Conservation (phyloP, 202 grass and related monocot genomes). For the Digitaria exilis region DNA sequence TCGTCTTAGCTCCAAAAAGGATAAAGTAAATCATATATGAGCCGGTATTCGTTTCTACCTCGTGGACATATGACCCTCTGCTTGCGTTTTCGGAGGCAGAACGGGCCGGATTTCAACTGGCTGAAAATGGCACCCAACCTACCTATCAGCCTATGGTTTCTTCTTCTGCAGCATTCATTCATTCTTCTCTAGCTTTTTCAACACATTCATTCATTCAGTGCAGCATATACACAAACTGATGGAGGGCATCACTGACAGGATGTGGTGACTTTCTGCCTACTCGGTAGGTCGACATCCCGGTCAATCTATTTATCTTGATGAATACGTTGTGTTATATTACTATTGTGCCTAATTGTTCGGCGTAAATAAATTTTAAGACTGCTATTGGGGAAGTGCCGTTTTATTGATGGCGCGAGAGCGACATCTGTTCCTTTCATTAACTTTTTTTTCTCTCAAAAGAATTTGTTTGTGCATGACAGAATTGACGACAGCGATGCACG, state of each 20-base stretch:
- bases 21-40: too few species aligned
- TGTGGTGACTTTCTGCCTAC: conserved; percentile 37
- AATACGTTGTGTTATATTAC: neutral
- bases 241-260: neutral
- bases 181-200: neutral
- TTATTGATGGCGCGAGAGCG: conserved; percentile 32
- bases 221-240: neutral
- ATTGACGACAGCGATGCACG: conserved; percentile 23
- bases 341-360: neutral
- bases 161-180: neutral
- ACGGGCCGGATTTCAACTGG: neutral
- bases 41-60: neutral
- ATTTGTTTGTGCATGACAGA: neutral
- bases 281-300: neutral
- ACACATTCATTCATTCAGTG: neutral
- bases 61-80: neutral
- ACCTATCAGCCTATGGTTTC: neutral
- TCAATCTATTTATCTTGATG: conserved; percentile 39
- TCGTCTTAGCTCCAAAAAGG: neutral
- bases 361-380: neutral
- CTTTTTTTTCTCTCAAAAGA: neutral
- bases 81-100: conserved; percentile 22
- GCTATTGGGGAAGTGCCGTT: neutral
- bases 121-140: neutral
- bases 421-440: conserved; percentile 17